Conservation (phyloP, 805 yeast species). For the Yamadazyma scolyti region DNA sequence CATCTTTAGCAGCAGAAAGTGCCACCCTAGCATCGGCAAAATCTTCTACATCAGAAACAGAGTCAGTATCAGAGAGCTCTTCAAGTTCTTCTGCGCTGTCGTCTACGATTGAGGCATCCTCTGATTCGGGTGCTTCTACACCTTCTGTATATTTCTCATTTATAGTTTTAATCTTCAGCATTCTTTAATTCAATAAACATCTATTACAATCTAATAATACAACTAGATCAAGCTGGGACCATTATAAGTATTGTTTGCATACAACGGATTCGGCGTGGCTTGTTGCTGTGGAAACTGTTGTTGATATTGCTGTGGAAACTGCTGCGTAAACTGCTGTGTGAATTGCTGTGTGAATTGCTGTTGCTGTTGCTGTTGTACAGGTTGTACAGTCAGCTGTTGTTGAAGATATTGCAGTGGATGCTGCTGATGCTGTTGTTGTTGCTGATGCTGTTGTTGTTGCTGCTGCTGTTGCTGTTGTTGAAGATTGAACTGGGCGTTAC, state of each 20-base stretch:
- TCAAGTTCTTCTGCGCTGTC: not conserved
- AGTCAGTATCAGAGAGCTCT: conserved; percentile 10
- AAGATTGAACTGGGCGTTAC: conserved; percentile 33
- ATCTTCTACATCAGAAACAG: not conserved
- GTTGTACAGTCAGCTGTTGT: conserved; percentile 8
- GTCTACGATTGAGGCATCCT: conserved; percentile 1
- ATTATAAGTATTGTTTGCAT: conserved; percentile 7
- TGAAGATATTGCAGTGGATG: conserved; percentile 10
- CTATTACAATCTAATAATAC: no score
- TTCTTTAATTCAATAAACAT: no score
- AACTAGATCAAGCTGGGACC: conserved; percentile 14
- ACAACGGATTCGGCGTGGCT: conserved; percentile 2
- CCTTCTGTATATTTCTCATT: conserved; percentile 3
- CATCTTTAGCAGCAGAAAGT: no score
- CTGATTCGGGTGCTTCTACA: conserved; percentile 1
- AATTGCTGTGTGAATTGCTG: conserved; percentile 5
- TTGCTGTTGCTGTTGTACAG: conserved; percentile 8
- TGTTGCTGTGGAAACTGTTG: conserved; percentile 8
- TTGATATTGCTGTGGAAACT: conserved; percentile 1
- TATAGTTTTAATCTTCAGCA: no score
- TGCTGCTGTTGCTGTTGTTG: conserved; percentile 19
- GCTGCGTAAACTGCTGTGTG: conserved; percentile 2
- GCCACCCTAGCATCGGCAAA: no score
- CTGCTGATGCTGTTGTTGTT: conserved; percentile 14
- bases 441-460: conserved; percentile 19